Evolutionary conservation across 1,139 yeast species (phyloP).

Genomic region (Blastobotrys aristatus): DNA sequence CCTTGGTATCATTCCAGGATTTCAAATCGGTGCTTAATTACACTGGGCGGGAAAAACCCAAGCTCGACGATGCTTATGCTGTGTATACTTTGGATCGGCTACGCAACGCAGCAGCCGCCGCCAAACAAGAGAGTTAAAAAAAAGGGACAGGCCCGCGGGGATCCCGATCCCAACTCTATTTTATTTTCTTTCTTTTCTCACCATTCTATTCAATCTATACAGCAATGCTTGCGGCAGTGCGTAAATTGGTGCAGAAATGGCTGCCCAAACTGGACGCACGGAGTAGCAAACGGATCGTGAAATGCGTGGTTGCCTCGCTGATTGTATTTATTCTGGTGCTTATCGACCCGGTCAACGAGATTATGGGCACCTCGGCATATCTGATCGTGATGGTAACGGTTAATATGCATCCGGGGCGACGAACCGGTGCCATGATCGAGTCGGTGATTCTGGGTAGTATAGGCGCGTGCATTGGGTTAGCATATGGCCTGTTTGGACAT

Average conservation of each 20-base stretch:
- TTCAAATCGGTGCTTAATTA: slow-evolving; percentile 5
- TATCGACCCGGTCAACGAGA: slow-evolving; percentile 34
- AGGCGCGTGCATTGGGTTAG: slow-evolving; percentile 42
- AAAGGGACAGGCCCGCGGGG: not conserved
- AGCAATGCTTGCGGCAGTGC: too few relatives aligned
- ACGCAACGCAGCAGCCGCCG: slow-evolving; percentile 1
- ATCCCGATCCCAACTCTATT: not conserved
- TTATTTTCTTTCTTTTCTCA: too few relatives aligned
- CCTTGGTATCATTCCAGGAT: slow-evolving; percentile 17
- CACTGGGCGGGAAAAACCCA: not conserved
- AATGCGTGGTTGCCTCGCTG: slow-evolving; percentile 39
- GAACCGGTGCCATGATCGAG: slow-evolving; percentile 46
- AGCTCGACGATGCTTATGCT: slow-evolving; percentile 2
- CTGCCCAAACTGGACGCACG: not conserved
- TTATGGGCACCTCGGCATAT: slow-evolving; percentile 41
- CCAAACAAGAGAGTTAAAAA: not conserved
- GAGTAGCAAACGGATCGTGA: slow-evolving; percentile 32
- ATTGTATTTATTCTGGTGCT: slow-evolving; percentile 39
- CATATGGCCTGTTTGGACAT: slow-evolving; percentile 40
- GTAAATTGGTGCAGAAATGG: not conserved
- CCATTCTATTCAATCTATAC: too few relatives aligned
- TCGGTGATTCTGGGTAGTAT: slow-evolving; percentile 38
- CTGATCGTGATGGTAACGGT: slow-evolving; percentile 44
- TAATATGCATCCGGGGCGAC: slow-evolving; percentile 46
- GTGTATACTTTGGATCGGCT: slow-evolving; percentile 1